Evolutionary conservation across 768 basidiomycete species (phyloP).

Genomic region (Mycena galericulata): DNA sequence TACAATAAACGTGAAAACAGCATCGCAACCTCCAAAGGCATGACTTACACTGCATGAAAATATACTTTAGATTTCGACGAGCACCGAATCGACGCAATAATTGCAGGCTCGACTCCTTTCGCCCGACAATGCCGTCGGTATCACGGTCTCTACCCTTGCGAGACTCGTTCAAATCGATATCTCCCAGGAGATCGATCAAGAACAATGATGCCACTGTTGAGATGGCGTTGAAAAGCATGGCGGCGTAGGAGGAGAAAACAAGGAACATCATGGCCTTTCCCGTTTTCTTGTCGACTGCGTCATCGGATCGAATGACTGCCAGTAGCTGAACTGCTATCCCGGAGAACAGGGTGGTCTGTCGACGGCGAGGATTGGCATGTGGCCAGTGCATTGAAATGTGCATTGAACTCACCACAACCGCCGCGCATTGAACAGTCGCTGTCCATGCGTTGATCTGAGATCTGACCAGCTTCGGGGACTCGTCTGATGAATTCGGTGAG

Average conservation of each 20-base stretch:
- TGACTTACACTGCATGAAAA: constrained; percentile 19
- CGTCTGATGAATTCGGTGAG: neutral
- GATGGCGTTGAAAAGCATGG: constrained; percentile 14
- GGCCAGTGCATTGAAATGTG: neutral
- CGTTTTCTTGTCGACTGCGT: neutral
- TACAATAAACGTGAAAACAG: neutral
- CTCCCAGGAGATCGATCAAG: constrained; percentile 12
- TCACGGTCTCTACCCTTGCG: neutral
- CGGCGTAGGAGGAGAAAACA: constrained; percentile 11
- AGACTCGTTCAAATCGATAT: constrained; percentile 16
- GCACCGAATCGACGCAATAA: constrained; percentile 9
- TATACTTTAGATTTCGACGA: neutral
- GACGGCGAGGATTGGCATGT: too few species aligned
- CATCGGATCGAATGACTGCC: neutral
- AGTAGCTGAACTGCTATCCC: neutral
- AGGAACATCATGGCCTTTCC: neutral
- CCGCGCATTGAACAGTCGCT: constrained; percentile 8
- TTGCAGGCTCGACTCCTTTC: neutral
- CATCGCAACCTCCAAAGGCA: neutral
- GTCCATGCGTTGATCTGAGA: constrained; percentile 18
- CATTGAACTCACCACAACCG: neutral
- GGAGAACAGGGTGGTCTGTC: constrained; percentile 17
- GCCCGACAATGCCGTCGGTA: neutral
- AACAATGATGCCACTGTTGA: constrained; percentile 5
- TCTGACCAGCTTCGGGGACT: constrained; percentile 11